phyloP scores from a whole-genome alignment of 2,329 filamentous ascomycete species.

The Huntiella decipiens region DNA sequence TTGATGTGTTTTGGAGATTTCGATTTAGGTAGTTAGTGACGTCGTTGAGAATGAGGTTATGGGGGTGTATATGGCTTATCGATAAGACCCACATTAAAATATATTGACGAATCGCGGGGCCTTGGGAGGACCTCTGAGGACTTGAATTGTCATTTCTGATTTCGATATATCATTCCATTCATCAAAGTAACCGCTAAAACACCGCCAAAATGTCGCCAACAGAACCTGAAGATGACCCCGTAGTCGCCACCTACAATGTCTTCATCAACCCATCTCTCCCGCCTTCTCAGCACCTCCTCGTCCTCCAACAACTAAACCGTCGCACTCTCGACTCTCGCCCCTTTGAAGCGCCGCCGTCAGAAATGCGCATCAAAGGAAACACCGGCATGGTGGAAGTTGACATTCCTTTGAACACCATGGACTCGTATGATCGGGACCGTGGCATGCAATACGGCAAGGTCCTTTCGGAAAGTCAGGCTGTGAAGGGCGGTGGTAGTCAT shows the following conservation, averaged over 20 bases:
- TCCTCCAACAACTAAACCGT: conserved; percentile 81
- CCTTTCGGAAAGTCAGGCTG: conserved; percentile 39
- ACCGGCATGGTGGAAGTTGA: conserved; percentile 83
- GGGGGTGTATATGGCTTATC: conserved; percentile 4
- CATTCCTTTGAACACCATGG: conserved; percentile 54
- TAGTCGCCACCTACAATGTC: conserved; percentile 62
- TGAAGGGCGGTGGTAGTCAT: conserved; percentile 45
- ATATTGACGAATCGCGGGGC: neutral
- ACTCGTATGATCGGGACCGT: conserved; percentile 67
- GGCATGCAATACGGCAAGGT: conserved; percentile 69
- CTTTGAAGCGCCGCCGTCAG: conserved; percentile 44
- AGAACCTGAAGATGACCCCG: conserved; percentile 39
- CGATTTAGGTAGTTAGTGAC: neutral
- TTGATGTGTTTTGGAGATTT: neutral
- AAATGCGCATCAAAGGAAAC: conserved; percentile 63
- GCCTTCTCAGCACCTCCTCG: conserved; percentile 45
- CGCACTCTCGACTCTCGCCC: conserved; percentile 33
- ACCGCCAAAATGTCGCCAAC: conserved; percentile 10
- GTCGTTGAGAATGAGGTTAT: neutral
- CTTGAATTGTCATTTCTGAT: too few relatives aligned
- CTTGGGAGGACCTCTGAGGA: neutral
- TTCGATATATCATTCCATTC: too few relatives aligned
- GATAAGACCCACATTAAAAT: conserved; percentile 9
- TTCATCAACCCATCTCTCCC: conserved; percentile 61
- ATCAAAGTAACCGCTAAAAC: neutral